These are phyloP conservation scores for Setaria italica DNA, from an alignment of 202 grass and related monocot genomes.

Conservation along the genomic window DNA sequence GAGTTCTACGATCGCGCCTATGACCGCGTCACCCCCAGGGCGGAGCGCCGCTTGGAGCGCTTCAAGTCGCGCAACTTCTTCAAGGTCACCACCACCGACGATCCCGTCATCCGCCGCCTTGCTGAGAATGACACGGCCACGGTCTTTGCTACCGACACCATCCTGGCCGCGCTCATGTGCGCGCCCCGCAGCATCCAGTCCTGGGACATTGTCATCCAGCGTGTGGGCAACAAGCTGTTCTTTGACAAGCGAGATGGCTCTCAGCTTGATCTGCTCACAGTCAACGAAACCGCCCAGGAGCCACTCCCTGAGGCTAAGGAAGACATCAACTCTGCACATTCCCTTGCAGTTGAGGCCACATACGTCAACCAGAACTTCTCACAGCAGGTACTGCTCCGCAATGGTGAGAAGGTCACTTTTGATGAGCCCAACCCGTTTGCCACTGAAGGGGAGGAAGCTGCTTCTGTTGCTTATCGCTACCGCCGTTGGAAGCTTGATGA, in stretches of 20 bases:
- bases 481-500: slow-evolving; percentile 91
- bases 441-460: slow-evolving; percentile 71
- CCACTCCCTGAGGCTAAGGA: slow-evolving; percentile 88
- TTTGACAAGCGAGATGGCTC: slow-evolving; percentile 94
- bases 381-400: slow-evolving; percentile 87
- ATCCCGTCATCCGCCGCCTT: slow-evolving; percentile 85
- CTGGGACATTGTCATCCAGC: slow-evolving; percentile 93
- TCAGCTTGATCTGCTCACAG: slow-evolving; percentile 82
- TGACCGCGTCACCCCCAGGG: slow-evolving; percentile 86
- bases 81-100: slow-evolving; percentile 90
- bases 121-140: slow-evolving; percentile 90
- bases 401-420: slow-evolving; percentile 88
- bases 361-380: slow-evolving; percentile 99
- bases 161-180: slow-evolving; percentile 87
- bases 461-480: slow-evolving; percentile 88
- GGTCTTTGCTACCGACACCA: slow-evolving; percentile 83
- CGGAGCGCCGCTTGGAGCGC: slow-evolving; percentile 81
- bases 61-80: slow-evolving; percentile 92
- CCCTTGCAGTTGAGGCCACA: slow-evolving; percentile 80
- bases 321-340: slow-evolving; percentile 84
- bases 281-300: slow-evolving; percentile 89
- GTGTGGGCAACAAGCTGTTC: slow-evolving; percentile 93
- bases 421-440: slow-evolving; percentile 96
- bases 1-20: slow-evolving; percentile 83
- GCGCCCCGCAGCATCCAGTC: slow-evolving; percentile 75